phyloP scores from a whole-genome alignment of 2,329 filamentous ascomycete species.

The Amauroascus verrucosus region DNA sequence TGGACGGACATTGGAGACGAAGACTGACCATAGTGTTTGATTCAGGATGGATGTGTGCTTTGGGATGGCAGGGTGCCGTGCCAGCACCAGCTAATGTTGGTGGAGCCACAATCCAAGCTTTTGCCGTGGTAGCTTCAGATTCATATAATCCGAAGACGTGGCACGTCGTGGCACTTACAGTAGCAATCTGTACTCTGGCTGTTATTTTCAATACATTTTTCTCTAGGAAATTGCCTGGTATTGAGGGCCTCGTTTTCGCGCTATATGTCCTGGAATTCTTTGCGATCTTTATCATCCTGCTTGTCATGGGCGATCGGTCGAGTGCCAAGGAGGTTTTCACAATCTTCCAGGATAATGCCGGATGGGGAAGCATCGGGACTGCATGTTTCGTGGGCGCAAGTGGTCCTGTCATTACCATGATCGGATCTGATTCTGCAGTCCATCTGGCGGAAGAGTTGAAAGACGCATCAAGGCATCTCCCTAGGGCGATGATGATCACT shows the following conservation, averaged over 20 bases:
- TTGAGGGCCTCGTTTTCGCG: constrained; percentile 25
- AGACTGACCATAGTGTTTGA: neutral
- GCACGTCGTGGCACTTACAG: constrained; percentile 24
- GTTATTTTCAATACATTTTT: constrained; percentile 25
- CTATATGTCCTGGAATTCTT: constrained; percentile 27
- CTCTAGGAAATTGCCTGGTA: constrained; percentile 22
- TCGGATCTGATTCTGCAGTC: constrained; percentile 20
- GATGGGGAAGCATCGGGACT: constrained; percentile 22
- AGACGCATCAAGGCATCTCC: constrained; percentile 29
- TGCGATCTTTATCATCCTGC: constrained; percentile 26
- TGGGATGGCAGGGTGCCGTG: constrained; percentile 24
- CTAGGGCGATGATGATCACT: constrained; percentile 28
- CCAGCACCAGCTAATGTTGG: constrained; percentile 21
- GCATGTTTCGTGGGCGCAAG: constrained; percentile 21
- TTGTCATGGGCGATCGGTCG: constrained; percentile 21
- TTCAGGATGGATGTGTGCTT: constrained; percentile 24
- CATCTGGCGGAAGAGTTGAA: constrained; percentile 31
- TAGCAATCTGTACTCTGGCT: constrained; percentile 20
- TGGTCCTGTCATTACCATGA: constrained; percentile 17
- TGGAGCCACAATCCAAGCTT: constrained; percentile 26
- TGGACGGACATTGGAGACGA: neutral
- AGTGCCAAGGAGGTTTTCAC: constrained; percentile 21
- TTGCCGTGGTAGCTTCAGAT: constrained; percentile 24
- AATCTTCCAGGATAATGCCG: constrained; percentile 20
- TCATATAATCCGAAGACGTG: constrained; percentile 23